Evolutionary conservation across 768 basidiomycete species (phyloP).

Genomic region (Tubosaeta sp.): DNA sequence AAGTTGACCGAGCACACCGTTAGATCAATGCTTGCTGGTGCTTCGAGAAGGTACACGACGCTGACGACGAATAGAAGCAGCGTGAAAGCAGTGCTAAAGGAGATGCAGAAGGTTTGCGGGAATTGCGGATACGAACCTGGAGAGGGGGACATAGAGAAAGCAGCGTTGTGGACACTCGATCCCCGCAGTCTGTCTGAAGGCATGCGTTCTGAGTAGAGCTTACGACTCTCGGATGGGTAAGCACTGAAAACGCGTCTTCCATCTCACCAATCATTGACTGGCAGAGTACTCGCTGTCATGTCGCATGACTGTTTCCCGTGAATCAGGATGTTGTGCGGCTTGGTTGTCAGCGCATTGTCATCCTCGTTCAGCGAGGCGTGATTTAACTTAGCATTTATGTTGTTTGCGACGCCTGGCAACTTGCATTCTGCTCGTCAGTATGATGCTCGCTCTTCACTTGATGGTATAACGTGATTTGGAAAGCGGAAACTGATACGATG

Average conservation of each 20-base stretch:
- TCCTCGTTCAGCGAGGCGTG: not conserved
- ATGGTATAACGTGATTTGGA: too few species aligned
- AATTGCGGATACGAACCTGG: slow-evolving; percentile 10
- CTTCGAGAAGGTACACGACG: slow-evolving; percentile 73
- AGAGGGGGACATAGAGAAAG: slow-evolving; percentile 15
- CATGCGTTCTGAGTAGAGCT: slow-evolving; percentile 8
- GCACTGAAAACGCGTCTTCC: not conserved
- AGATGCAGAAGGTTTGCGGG: slow-evolving; percentile 41
- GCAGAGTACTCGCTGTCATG: not conserved
- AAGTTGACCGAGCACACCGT: slow-evolving; percentile 75
- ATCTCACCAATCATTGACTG: not conserved
- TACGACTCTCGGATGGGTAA: not conserved
- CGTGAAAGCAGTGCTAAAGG: slow-evolving; percentile 67
- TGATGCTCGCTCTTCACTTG: too few species aligned
- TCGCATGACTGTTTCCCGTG: not conserved
- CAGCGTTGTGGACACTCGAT: slow-evolving; percentile 71
- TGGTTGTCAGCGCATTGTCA: too few species aligned
- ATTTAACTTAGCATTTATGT: not conserved
- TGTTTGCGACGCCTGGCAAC: too few species aligned
- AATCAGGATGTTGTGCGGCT: not conserved
- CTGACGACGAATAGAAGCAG: slow-evolving; percentile 82
- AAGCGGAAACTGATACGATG: too few species aligned
- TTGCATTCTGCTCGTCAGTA: too few species aligned
- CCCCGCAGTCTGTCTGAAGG: slow-evolving; percentile 52
- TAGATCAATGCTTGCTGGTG: slow-evolving; percentile 66